Evolutionary conservation across 805 yeast genomes (phyloP), one percentile per base, ranked within the genome.

Genomic region (Lachancea quebecensis): DNA sequence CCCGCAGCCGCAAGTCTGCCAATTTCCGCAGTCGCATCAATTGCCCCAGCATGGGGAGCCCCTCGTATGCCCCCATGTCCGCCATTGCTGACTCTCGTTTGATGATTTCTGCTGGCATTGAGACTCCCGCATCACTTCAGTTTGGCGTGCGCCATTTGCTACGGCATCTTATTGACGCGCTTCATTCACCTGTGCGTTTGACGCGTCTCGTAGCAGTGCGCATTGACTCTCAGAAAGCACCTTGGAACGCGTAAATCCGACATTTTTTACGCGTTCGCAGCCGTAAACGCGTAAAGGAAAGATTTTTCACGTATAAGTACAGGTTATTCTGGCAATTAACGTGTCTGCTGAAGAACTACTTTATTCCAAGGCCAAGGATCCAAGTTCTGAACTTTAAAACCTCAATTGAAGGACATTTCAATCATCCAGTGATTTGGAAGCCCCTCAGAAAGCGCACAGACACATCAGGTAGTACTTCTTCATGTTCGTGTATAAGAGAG

Each of bases 401-500:
- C 16, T 11, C 36, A 18, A 16, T 21, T 33, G 14, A 31, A 36
- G 41, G 12, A 17, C 40, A 29, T 18, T 27, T 38, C 33, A 39
- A 38, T 27, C 4, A 31, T 18, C 16, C 25, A 35, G 10, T 12
- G 34, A 33, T 29, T 21, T 14, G n/a, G 32, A 34, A 11, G 27
- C 35, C 12, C 44, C 16, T 35, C 27, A 39, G 17, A 28, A 27
- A n/a, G 12, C 41, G n/a, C 15, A 29, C 34, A 25, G n/a, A 18
- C 37, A 30, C 14, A 4, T 14, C 14, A 14, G 33, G 14, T 12
- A 30, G 33, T 14, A 12, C 12, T 12, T 30, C 40, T 32, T 30
- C n/a, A 87, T 88, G 95, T 86, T 78, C 67, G 96, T 89, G 58
- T 76, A 73, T 63, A 88, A 88, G 67, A 82, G 96, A 79, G 95